Evolutionary conservation across 2,329 filamentous ascomycete species (phyloP).

Genomic region (Scopulariopsis brevicaulis): DNA sequence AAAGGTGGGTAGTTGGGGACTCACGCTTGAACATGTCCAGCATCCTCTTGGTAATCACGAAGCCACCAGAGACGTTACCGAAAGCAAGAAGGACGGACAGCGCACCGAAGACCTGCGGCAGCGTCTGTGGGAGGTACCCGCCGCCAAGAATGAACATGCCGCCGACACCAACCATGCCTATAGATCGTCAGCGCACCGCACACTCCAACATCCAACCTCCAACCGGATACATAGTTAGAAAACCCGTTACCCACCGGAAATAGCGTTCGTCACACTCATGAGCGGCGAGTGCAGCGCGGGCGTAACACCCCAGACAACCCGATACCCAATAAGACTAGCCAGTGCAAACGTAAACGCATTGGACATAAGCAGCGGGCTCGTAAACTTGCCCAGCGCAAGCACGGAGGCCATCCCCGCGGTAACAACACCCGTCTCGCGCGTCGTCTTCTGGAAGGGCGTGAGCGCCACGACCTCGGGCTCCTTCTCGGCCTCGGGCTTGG

Average conservation of each 20-base stretch:
- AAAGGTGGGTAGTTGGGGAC: slow-evolving; percentile 10
- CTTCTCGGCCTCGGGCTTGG: slow-evolving; percentile 25
- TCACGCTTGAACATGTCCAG: slow-evolving; percentile 76
- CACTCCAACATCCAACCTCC: too few relatives aligned
- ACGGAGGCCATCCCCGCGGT: slow-evolving; percentile 69
- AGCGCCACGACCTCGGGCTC: slow-evolving; percentile 52
- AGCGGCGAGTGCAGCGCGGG: slow-evolving; percentile 79
- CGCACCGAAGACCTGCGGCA: slow-evolving; percentile 70
- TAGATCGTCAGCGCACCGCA: neutral
- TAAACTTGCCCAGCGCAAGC: slow-evolving; percentile 68
- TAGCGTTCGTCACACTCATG: slow-evolving; percentile 91
- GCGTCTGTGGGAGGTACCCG: slow-evolving; percentile 63
- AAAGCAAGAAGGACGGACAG: slow-evolving; percentile 75
- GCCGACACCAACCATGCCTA: slow-evolving; percentile 74
- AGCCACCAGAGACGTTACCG: slow-evolving; percentile 80
- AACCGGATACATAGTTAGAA: neutral
- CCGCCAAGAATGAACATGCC: slow-evolving; percentile 84
- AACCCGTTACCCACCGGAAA: slow-evolving; percentile 47
- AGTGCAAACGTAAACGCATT: slow-evolving; percentile 80
- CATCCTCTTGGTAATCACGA: slow-evolving; percentile 89
- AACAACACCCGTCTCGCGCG: slow-evolving; percentile 62
- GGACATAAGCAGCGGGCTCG: slow-evolving; percentile 75
- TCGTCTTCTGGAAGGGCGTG: slow-evolving; percentile 73
- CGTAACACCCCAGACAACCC: slow-evolving; percentile 76
- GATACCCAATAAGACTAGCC: slow-evolving; percentile 76